A percentile compares a stretch with the other conserved stretches of the same genome.
phyloP scores from a whole-genome alignment of 31 red algal species.

The Pterothamnion heteromorphum region DNA sequence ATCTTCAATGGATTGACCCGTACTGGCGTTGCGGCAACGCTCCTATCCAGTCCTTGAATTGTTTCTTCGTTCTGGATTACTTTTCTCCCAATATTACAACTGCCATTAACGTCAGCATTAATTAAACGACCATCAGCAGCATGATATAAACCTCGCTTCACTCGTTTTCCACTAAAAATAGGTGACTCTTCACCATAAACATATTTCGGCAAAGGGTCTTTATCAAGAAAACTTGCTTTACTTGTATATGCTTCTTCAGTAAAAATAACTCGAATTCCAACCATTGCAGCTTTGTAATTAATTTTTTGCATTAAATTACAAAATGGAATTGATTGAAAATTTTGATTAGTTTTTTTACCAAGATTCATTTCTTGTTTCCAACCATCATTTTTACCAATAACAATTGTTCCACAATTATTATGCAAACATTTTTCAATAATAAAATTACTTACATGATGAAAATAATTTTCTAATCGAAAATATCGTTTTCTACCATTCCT shows the following conservation, averaged over 20 bases:
- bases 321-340: not conserved
- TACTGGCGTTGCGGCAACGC: too few species aligned
- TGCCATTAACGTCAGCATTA: too few species aligned
- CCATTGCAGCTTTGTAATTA: not conserved
- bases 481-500: not conserved
- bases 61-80: too few species aligned
- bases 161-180: too few species aligned
- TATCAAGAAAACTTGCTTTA: too few species aligned
- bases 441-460: not conserved
- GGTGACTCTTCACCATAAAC: too few species aligned
- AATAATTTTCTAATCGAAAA: not conserved
- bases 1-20: too few species aligned
- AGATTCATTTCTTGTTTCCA: not conserved
- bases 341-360: not conserved
- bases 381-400: constrained; percentile 9
- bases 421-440: not conserved
- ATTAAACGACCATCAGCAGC: too few species aligned
- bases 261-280: not conserved
- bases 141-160: too few species aligned
- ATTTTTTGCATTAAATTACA: not conserved
- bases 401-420: not conserved
- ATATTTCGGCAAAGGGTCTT: too few species aligned
- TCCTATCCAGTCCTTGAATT: too few species aligned
- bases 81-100: too few species aligned
- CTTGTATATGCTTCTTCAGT: not conserved